Base-by-base conservation (phyloP, 2,329 filamentous ascomycete species). In the Bipolaris sorokiniana region DNA sequence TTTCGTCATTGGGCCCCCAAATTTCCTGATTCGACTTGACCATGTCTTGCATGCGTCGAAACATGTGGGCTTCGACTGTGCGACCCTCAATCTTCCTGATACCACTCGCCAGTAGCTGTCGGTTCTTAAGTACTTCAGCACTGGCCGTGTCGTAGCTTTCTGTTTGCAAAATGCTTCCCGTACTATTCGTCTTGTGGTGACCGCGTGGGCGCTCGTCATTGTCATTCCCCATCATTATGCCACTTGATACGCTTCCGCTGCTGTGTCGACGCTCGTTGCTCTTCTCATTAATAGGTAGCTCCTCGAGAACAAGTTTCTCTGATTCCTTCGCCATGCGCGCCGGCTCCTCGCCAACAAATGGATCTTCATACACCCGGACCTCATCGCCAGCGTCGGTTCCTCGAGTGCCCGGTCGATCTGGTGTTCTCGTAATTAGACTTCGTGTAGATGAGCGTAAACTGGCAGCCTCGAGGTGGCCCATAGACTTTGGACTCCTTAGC, bases 11-110 rank as follows among this genome's bases (percentile, higher is more conserved):
- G 58, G 88, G 85, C 1, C 83, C 82, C 70, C 90, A 86, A 18
- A 86, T 81, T 13, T 86, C 82, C 66, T 77, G 74, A 69, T 82
- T 85, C 56, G 90, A 88, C 62, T 89, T 87, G 58, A 92, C 83
- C 62, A 92, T 83, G 37, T 88, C 88, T 73, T 93, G 90, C 47
- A 93, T 80, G 68, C 90, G 90, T 51, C 90, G 86, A 81, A 93
- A 92, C 54, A 90, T 90, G 70, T 92, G 90, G 3, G 90, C 89
- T 70, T 93, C 90, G n/a, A 94, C 83, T 1, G 86, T 86, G 66
- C 86, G 86, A 28, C 85, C 82, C 64, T 87, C 87, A 65, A 93
- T 88, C 62, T 90, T 89, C 49, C 86, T 81, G 64, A 93, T 90
- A 48, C 89, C 90, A 66, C 90, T 92, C 31, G 88, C 85, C 5